These are phyloP conservation scores for Mycena pura DNA, from an alignment of 768 basidiomycete species.

Conservation along the genomic window DNA sequence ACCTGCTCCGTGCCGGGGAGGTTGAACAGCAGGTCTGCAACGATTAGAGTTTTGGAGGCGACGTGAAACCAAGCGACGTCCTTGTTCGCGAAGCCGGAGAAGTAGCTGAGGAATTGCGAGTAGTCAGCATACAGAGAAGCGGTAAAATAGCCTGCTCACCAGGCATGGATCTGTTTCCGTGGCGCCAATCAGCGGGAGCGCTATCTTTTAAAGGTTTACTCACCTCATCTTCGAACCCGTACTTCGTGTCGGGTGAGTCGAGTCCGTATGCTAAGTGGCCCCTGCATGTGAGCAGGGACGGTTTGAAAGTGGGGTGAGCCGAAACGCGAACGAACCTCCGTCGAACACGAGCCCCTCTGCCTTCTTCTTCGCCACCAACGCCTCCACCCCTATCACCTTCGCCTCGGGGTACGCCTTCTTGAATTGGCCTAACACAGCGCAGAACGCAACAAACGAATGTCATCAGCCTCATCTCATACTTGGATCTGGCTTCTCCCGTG, in stretches of 20 bases:
- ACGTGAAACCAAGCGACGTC: constrained; percentile 86
- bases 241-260: constrained; percentile 67
- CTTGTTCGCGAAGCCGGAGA: constrained; percentile 74
- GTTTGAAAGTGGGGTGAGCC: not conserved
- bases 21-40: constrained; percentile 87
- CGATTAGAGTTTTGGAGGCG: constrained; percentile 72
- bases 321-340: constrained; percentile 55
- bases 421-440: constrained; percentile 54
- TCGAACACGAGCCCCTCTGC: constrained; percentile 63
- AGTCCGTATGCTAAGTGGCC: constrained; percentile 57
- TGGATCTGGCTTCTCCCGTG: not conserved
- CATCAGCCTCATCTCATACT: too few relatives aligned
- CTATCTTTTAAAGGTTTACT: constrained; percentile 3
- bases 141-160: constrained; percentile 37
- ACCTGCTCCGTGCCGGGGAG: constrained; percentile 82
- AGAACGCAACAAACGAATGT: constrained; percentile 11
- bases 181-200: not conserved
- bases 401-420: constrained; percentile 75
- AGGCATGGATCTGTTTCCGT: constrained; percentile 53
- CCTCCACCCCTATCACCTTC: constrained; percentile 73
- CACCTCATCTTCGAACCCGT: constrained; percentile 80
- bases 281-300: not conserved
- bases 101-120: constrained; percentile 54
- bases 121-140: not conserved
- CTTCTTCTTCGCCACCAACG: constrained; percentile 55